phyloP scores from a whole-genome alignment of 805 yeast genomes.

The Cyberlindnera petersonii region DNA sequence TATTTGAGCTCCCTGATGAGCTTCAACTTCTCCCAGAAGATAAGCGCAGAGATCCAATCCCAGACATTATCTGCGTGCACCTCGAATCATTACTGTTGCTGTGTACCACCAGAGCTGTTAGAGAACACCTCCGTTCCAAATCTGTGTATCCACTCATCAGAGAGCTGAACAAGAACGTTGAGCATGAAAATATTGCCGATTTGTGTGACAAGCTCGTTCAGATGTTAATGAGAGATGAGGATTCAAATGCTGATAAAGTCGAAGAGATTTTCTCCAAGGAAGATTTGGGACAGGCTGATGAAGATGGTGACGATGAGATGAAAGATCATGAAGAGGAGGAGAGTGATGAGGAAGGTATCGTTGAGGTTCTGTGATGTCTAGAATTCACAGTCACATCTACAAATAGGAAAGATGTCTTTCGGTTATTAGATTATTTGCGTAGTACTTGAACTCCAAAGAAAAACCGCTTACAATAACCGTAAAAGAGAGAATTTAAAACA shows the following conservation, averaged over 20 bases:
- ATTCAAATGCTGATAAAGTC: conserved; percentile 35
- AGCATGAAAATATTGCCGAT: conserved; percentile 51
- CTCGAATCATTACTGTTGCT: conserved; percentile 76
- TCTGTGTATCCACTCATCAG: conserved; percentile 83
- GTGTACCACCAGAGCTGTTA: conserved; percentile 67
- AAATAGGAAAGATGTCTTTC: no score
- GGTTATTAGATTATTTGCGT: no score
- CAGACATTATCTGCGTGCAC: conserved; percentile 62
- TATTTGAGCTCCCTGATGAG: conserved; percentile 83
- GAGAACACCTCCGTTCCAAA: conserved; percentile 76
- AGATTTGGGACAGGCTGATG: conserved; percentile 41
- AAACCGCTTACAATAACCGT: no score
- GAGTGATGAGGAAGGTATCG: conserved; percentile 24
- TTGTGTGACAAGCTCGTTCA: conserved; percentile 83
- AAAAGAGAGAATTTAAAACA: not conserved
- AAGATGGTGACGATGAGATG: conserved; percentile 31
- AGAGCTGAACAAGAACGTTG: conserved; percentile 67
- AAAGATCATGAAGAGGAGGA: conserved; percentile 18
- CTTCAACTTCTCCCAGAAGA: conserved; percentile 75
- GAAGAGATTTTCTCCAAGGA: conserved; percentile 47
- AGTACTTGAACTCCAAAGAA: no score
- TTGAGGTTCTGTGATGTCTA: conserved; percentile 15
- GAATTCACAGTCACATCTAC: no score
- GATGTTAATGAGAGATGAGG: conserved; percentile 89
- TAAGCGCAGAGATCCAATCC: conserved; percentile 70